Conservation (phyloP, 1,284 basidiomycete genomes). For the Peniophora sp. region DNA sequence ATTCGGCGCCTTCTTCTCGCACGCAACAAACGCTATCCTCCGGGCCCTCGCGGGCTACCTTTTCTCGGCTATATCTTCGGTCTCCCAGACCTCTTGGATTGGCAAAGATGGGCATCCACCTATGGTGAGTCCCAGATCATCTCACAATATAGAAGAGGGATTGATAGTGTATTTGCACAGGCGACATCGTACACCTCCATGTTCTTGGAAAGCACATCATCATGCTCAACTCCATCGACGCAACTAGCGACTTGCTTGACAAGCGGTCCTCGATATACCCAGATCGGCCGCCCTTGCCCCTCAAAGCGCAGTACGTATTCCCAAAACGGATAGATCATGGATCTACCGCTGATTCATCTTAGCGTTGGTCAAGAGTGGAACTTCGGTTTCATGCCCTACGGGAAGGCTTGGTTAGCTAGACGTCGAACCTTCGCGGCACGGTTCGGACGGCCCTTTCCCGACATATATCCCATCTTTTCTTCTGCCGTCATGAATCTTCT, state of each 20-base stretch:
- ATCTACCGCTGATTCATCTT: neutral
- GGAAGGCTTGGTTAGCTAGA: neutral
- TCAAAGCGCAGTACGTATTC: neutral
- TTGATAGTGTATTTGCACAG: neutral
- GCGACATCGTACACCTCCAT: slow-evolving; percentile 10
- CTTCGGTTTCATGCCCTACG: neutral
- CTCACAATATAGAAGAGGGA: too few relatives aligned
- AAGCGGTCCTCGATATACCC: slow-evolving; percentile 10
- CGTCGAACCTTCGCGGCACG: neutral
- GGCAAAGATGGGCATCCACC: too few relatives aligned
- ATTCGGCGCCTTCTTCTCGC: too few relatives aligned
- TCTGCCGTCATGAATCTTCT: neutral
- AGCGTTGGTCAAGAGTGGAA: neutral
- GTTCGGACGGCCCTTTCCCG: neutral
- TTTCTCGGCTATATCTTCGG: too few relatives aligned
- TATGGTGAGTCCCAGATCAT: too few relatives aligned
- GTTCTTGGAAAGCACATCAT: slow-evolving; percentile 8
- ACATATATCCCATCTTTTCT: neutral
- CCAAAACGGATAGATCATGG: neutral
- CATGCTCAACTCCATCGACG: slow-evolving; percentile 9
- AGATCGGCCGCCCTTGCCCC: slow-evolving; percentile 6
- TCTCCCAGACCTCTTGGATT: too few relatives aligned
- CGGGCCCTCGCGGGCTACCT: too few relatives aligned
- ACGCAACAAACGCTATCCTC: too few relatives aligned
- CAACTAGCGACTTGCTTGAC: slow-evolving; percentile 9